Base-by-base conservation (phyloP, 495 filamentous ascomycete species). In the Aspergillus conjunctus region DNA sequence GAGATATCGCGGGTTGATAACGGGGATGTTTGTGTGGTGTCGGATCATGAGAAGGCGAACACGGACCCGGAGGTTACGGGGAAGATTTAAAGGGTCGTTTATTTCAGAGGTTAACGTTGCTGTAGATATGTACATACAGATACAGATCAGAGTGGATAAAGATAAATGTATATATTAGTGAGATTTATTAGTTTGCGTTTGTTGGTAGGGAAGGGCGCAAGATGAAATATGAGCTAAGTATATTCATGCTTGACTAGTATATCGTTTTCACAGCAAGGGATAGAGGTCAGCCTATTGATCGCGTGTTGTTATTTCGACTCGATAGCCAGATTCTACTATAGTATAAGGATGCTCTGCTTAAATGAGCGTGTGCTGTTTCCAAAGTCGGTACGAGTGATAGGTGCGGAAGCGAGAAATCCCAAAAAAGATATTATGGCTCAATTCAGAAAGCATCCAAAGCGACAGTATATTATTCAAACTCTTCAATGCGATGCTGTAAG, bases 21-120 rank as follows among this genome's bases (percentile, higher is more conserved):
- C 49, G 87, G 85, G 6, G 80, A 75, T 34, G 51, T 90, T 10
- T 72, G 87, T 62, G 79, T 82, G 1, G 77, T 82, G n/a, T 87
- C 83, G 45, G 88, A 91, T 70, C 88, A 91, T 75, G 81, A 83
- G 53, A 91, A 90, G 74, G 81, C 82, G 7, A 89, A 82, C 73
- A 85, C 80, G 10, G 86, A 88, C 70, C 79, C 81, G 32, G 70
- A 74, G 58, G 63, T 64, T 44, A 66, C 52, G 12, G 55, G 65
- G 60, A 65, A 66, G 61, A 68, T 72, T 53, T 75, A 59, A 63
- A 9, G 15, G 37, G 37, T 5, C 26, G 2, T 26, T 26, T 26
- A 2, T 26, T 26, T 26, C 5, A 26, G 2, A 26, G 26, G 26
- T 5, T 26, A 5, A 2, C 5, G 2, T 26, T 26, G 26, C 5